These are phyloP conservation scores for Spizellomyces punctatus DNA, from an alignment of 192 early-diverging fungal species.

Conservation along the genomic window DNA sequence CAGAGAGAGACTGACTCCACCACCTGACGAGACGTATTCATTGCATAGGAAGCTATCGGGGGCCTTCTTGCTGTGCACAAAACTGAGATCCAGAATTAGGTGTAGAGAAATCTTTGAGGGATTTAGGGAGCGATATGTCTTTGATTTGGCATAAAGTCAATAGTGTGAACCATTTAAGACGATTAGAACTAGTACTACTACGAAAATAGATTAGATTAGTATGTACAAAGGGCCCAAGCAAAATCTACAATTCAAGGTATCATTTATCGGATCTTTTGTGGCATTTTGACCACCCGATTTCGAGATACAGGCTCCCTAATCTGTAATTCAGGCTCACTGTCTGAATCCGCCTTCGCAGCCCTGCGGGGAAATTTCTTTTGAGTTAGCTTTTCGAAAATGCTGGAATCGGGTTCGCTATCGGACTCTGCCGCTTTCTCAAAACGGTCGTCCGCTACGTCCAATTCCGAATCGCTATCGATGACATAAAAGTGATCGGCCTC, in stretches of 20 bases:
- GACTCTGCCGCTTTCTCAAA: neutral
- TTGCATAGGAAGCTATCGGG: conserved; percentile 94
- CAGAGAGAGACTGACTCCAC: conserved; percentile 88
- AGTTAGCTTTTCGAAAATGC: neutral
- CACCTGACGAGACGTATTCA: conserved; percentile 97
- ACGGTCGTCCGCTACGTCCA: neutral
- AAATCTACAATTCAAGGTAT: too few relatives aligned
- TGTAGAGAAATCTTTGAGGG: conserved; percentile 43
- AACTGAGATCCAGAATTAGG: conserved; percentile 63
- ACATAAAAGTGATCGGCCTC: neutral
- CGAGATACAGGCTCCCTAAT: too few relatives aligned
- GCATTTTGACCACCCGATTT: too few relatives aligned
- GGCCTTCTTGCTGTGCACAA: conserved; percentile 87
- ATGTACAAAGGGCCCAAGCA: too few relatives aligned
- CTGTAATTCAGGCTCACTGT: too few relatives aligned
- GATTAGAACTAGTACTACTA: too few relatives aligned
- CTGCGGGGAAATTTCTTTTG: neutral
- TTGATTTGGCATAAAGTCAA: too few relatives aligned
- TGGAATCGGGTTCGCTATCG: neutral
- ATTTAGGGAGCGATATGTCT: neutral
- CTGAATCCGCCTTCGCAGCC: neutral
- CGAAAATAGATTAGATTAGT: too few relatives aligned
- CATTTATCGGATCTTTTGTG: too few relatives aligned
- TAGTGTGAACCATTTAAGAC: too few relatives aligned
- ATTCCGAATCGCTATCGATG: neutral